phyloP scores from a whole-genome alignment of 805 yeast genomes.

The Wickerhamomyces mucosus region DNA sequence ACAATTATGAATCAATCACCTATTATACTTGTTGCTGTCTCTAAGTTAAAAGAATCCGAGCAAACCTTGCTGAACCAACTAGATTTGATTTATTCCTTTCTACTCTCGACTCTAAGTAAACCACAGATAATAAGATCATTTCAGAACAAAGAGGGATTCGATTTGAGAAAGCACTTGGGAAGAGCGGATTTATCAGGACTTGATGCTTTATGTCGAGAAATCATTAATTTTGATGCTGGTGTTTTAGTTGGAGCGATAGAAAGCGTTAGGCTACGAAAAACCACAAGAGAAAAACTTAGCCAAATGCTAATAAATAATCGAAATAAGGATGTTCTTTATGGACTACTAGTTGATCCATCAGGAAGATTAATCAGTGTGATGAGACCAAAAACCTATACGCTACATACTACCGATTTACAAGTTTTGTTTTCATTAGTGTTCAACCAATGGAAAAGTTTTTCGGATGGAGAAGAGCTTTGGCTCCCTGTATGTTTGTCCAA shows the following conservation, averaged over 20 bases:
- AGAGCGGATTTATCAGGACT: conserved; percentile 66
- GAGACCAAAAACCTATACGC: conserved; percentile 67
- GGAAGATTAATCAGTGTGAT: conserved; percentile 60
- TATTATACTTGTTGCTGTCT: conserved; percentile 61
- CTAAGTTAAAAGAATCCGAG: conserved; percentile 44
- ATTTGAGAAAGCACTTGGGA: conserved; percentile 65
- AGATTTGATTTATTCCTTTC: conserved; percentile 62
- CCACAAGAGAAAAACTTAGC: conserved; percentile 49
- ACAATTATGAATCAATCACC: conserved; percentile 59
- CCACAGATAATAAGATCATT: conserved; percentile 66
- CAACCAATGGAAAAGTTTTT: conserved; percentile 23
- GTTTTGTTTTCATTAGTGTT: conserved; percentile 63
- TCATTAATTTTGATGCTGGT: conserved; percentile 47
- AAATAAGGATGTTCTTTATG: conserved; percentile 58
- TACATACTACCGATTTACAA: conserved; percentile 77
- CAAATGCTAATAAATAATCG: conserved; percentile 39
- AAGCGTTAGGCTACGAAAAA: conserved; percentile 47
- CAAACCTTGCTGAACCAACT: conserved; percentile 52
- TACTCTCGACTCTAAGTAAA: conserved; percentile 76
- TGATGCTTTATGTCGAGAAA: conserved; percentile 48
- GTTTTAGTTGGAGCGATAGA: conserved; percentile 58
- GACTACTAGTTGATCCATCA: conserved; percentile 55
- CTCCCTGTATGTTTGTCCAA: conserved; percentile 87
- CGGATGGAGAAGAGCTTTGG: conserved; percentile 70
- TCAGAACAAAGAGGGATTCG: conserved; percentile 67